A percentile compares a stretch with the other conserved stretches of the same genome.
phyloP scores from a whole-genome alignment of 306 rosid species.

The Arachis stenosperma region DNA sequence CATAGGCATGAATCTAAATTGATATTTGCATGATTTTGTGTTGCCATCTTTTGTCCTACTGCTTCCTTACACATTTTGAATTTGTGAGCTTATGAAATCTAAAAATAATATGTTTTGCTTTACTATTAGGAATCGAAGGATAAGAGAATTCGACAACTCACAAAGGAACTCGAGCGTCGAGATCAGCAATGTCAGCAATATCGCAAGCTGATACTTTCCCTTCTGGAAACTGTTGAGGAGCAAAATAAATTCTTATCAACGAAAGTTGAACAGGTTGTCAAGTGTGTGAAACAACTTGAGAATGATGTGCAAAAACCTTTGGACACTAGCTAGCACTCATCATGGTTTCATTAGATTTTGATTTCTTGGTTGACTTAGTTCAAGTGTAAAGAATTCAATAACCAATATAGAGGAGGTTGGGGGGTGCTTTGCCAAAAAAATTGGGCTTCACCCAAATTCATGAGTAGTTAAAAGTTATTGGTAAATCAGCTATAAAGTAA shows the following conservation, averaged over 20 bases:
- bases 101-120: conserved; percentile 10
- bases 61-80: conserved; percentile 17
- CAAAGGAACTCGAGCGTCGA: conserved; percentile 41
- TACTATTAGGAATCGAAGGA: conserved; percentile 44
- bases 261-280: conserved; percentile 35
- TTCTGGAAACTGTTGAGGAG: conserved; percentile 42
- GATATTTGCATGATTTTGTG: conserved; percentile 2
- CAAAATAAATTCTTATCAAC: conserved; percentile 39
- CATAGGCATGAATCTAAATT: not conserved
- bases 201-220: conserved; percentile 33
- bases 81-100: conserved; percentile 14
- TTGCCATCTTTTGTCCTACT: conserved; percentile 2
- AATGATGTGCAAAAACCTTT: conserved; percentile 34
- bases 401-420: conserved; percentile 4
- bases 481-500: not conserved
- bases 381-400: not conserved
- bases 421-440: not conserved
- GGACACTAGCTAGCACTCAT: conserved; percentile 19
- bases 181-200: conserved; percentile 42
- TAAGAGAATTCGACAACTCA: conserved; percentile 46
- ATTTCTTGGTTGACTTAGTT: conserved; percentile 2
- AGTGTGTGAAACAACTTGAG: conserved; percentile 38
- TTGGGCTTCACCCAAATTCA: conserved; percentile 18
- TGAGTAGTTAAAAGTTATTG: not conserved
- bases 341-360: conserved; percentile 2